Conservation (phyloP, 768 basidiomycete species). For the Tricholoma furcatifolium region DNA sequence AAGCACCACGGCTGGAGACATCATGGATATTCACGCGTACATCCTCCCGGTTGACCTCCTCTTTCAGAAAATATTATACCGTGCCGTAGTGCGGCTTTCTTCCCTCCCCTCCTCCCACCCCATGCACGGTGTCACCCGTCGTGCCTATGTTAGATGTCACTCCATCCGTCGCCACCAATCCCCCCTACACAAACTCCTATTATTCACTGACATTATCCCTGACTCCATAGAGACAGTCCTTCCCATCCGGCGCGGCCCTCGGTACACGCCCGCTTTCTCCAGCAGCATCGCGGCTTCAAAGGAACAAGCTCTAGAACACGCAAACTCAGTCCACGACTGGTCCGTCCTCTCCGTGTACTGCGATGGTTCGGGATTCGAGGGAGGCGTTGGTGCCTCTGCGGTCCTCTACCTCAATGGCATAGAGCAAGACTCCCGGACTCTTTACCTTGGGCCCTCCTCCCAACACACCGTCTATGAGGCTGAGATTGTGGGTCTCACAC, state of each 20-base stretch:
- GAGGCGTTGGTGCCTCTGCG: too few relatives aligned
- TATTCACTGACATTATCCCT: background rate
- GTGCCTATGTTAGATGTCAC: background rate
- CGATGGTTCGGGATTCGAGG: too few relatives aligned
- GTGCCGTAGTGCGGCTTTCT: constrained; percentile 1
- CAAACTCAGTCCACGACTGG: background rate
- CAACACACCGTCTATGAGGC: too few relatives aligned
- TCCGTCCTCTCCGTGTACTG: too few relatives aligned
- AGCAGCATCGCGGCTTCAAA: constrained; percentile 2
- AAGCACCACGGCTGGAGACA: constrained; percentile 5
- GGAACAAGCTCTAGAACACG: background rate
- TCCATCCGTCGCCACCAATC: constrained; percentile 3
- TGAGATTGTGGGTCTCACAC: too few relatives aligned
- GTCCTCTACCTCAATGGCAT: too few relatives aligned
- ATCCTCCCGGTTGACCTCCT: constrained; percentile 6
- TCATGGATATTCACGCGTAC: constrained; percentile 9
- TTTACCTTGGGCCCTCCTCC: background rate
- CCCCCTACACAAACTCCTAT: constrained; percentile 10
- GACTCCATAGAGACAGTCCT: too few relatives aligned
- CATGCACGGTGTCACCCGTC: background rate
- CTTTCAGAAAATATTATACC: background rate
- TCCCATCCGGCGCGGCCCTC: background rate
- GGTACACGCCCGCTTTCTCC: constrained; percentile 7
- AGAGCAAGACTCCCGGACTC: background rate
- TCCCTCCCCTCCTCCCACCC: constrained; percentile 11